Percentiles rank a stretch among this genome's conserved stretches.
Evolutionary conservation across 331 rosid species (phyloP).

Genomic region (Pyrus hybrid): DNA sequence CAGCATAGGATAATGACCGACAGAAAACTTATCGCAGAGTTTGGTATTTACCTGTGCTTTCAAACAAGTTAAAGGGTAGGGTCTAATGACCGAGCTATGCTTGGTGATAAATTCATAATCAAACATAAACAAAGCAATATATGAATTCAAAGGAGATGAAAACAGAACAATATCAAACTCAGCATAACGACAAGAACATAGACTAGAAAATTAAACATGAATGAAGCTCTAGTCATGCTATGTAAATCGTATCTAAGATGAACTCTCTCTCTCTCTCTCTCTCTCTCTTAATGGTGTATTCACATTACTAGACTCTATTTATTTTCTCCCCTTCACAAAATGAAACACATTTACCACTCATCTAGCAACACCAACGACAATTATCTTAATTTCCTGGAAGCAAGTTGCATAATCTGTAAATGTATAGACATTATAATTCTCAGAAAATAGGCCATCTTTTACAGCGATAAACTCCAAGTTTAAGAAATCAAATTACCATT

Average conservation of each 20-base stretch:
- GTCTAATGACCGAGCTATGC: slow-evolving; percentile 31
- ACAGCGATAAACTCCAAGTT: background rate
- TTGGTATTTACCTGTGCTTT: slow-evolving; percentile 92
- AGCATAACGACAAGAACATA: background rate
- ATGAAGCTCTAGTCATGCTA: background rate
- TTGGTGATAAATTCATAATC: background rate
- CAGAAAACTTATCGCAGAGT: slow-evolving; percentile 91
- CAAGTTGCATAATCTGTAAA: background rate
- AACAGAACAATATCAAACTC: background rate
- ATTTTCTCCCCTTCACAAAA: background rate
- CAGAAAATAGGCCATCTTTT: background rate
- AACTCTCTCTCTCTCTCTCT: background rate
- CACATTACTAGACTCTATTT: background rate
- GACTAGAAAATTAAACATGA: background rate
- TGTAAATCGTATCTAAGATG: background rate
- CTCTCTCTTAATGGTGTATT: background rate
- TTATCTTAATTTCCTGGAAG: background rate
- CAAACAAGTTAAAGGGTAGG: slow-evolving; percentile 48
- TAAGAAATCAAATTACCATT: background rate
- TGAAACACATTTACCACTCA: too few species aligned
- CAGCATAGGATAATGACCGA: slow-evolving; percentile 90
- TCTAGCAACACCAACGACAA: background rate
- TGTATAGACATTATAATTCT: background rate
- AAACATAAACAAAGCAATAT: background rate
- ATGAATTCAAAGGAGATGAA: background rate